Conservation (phyloP, 352 stramenopile genomes). For the Globisporangium middletonii region DNA sequence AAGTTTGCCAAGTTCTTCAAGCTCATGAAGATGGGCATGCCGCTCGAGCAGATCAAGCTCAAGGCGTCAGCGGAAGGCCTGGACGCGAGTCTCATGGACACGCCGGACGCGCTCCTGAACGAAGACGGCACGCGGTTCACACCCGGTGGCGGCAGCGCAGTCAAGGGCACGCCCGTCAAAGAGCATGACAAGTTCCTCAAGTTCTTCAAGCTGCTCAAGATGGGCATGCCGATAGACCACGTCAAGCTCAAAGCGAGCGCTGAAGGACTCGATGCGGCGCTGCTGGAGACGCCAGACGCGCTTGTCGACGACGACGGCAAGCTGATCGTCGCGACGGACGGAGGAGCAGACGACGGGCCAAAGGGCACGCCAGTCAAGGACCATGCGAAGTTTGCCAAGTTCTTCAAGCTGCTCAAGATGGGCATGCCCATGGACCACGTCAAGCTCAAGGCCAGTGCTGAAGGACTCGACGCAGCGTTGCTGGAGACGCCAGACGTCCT, state of each 20-base stretch:
- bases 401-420: conserved; percentile 93
- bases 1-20: conserved; percentile 95
- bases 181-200: conserved; percentile 90
- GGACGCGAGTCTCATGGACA: conserved; percentile 46
- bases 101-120: conserved; percentile 50
- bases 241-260: conserved; percentile 81
- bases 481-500: conserved; percentile 58
- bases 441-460: conserved; percentile 71
- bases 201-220: conserved; percentile 93
- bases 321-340: conserved; percentile 13
- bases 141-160: conserved; percentile 1
- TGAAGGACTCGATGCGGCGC: conserved; percentile 44
- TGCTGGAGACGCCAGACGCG: conserved; percentile 57
- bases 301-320: conserved; percentile 55
- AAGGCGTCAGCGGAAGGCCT: conserved; percentile 64
- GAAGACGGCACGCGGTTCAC: conserved; percentile 46
- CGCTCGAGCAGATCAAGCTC: conserved; percentile 84
- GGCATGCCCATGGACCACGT: conserved; percentile 86
- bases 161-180: conserved; percentile 42
- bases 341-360: not conserved
- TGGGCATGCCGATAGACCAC: conserved; percentile 84
- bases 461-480: conserved; percentile 47
- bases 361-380: conserved; percentile 66
- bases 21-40: conserved; percentile 87
- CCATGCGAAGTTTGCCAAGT: conserved; percentile 90